These are phyloP conservation scores for Diaporthe caulivora DNA, from an alignment of 2,329 filamentous ascomycete species.

Conservation along the genomic window DNA sequence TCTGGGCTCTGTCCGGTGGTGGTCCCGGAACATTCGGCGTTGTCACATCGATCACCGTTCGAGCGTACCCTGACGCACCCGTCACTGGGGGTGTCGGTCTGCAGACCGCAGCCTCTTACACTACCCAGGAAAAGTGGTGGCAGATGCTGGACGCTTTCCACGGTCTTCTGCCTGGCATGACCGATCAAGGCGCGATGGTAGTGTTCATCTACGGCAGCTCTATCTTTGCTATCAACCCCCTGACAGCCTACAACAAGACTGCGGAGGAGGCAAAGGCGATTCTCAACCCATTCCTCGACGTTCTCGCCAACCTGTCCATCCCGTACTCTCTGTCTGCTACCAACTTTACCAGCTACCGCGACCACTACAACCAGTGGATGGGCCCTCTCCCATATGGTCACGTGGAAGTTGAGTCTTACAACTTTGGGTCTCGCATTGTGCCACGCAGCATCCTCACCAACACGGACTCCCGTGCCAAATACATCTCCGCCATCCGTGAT, in stretches of 20 bases:
- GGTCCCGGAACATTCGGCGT: constrained; percentile 53
- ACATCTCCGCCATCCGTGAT: constrained; percentile 41
- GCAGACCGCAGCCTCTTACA: constrained; percentile 41
- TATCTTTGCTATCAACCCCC: constrained; percentile 42
- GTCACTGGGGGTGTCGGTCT: constrained; percentile 42
- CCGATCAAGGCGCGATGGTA: constrained; percentile 44
- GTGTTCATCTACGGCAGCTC: constrained; percentile 42
- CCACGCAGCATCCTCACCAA: constrained; percentile 48
- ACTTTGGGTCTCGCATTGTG: constrained; percentile 54
- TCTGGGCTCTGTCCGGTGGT: constrained; percentile 62
- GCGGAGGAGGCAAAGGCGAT: constrained; percentile 44
- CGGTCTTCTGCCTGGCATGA: constrained; percentile 44
- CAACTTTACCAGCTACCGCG: constrained; percentile 46
- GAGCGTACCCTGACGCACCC: constrained; percentile 40
- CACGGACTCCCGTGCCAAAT: constrained; percentile 41
- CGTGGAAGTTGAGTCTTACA: constrained; percentile 48
- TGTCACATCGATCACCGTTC: constrained; percentile 46
- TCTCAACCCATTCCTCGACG: constrained; percentile 48
- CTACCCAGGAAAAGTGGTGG: constrained; percentile 41
- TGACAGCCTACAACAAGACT: constrained; percentile 48
- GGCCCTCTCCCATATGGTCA: constrained; percentile 51
- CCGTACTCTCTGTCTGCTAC: constrained; percentile 43
- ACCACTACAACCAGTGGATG: constrained; percentile 52
- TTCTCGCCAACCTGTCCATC: constrained; percentile 46
- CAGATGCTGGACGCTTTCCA: constrained; percentile 44